These are phyloP conservation scores for Sporormia fimetaria DNA, from an alignment of 495 filamentous ascomycete species.

Conservation along the genomic window DNA sequence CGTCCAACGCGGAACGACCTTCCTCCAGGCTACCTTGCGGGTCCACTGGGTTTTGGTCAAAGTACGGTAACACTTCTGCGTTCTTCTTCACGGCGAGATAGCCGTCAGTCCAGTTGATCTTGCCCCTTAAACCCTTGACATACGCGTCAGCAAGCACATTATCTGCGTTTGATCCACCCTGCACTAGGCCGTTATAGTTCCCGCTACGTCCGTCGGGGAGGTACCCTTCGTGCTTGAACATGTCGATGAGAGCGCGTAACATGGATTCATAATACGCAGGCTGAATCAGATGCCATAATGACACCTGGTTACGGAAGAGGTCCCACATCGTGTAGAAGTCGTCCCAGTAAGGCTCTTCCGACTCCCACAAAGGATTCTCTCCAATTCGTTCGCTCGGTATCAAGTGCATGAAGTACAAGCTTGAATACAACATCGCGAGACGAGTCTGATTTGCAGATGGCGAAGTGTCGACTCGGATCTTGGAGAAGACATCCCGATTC, in stretches of 20 bases:
- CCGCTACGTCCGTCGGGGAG: constrained; percentile 30
- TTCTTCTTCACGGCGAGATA: constrained; percentile 32
- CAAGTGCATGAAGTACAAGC: constrained; percentile 30
- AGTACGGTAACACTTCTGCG: constrained; percentile 29
- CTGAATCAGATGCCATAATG: constrained; percentile 30
- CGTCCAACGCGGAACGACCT: constrained; percentile 30
- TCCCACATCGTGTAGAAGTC: constrained; percentile 34
- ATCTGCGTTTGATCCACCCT: constrained; percentile 34
- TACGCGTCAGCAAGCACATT: constrained; percentile 35
- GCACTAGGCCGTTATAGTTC: constrained; percentile 32
- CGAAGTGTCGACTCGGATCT: constrained; percentile 26
- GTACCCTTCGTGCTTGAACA: constrained; percentile 31
- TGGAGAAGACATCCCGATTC: constrained; percentile 32
- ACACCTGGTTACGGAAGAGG: constrained; percentile 28
- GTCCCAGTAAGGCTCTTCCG: constrained; percentile 30
- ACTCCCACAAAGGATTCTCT: constrained; percentile 32
- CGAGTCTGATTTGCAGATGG: constrained; percentile 24
- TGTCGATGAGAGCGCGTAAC: constrained; percentile 30
- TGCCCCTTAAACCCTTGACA: constrained; percentile 29
- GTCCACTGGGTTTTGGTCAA: constrained; percentile 26
- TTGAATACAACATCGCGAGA: constrained; percentile 29
- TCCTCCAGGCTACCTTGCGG: constrained; percentile 25
- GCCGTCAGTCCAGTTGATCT: constrained; percentile 32
- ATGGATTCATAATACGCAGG: constrained; percentile 26
- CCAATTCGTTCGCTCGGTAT: constrained; percentile 30